Conservation (phyloP, 352 stramenopile genomes). For the Pythium folliculosum region DNA sequence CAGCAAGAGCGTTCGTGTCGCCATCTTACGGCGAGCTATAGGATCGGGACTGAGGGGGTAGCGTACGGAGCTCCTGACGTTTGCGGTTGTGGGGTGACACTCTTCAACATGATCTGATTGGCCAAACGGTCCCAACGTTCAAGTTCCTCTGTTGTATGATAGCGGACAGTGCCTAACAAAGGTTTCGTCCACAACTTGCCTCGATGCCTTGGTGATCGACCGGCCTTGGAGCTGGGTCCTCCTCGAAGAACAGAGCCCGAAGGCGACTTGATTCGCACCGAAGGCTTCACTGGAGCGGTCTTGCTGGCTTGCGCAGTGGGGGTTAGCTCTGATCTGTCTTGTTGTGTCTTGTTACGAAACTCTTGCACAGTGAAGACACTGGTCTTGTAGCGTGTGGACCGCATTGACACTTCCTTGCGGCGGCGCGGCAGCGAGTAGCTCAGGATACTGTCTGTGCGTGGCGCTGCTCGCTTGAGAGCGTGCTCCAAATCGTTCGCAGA, state of each 20-base stretch:
- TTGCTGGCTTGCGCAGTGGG: too few relatives aligned
- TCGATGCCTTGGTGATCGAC: background rate
- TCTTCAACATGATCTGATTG: slow-evolving; percentile 31
- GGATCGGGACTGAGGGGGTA: background rate
- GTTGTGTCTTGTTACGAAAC: too few relatives aligned
- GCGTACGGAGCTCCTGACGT: background rate
- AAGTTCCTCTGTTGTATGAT: slow-evolving; percentile 12
- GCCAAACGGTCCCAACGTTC: slow-evolving; percentile 19
- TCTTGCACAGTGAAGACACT: too few relatives aligned
- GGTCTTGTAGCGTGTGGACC: too few relatives aligned
- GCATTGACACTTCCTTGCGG: too few relatives aligned
- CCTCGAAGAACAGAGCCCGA: too few relatives aligned
- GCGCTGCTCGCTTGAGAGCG: background rate
- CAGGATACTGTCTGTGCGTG: background rate
- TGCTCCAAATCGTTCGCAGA: slow-evolving; percentile 43
- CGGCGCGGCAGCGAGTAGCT: background rate
- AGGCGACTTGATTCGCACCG: too few relatives aligned
- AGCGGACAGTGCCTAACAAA: background rate
- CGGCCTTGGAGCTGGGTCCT: background rate
- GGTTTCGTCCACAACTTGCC: background rate
- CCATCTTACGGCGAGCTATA: background rate
- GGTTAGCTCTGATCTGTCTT: too few relatives aligned
- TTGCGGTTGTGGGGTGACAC: background rate
- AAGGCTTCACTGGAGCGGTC: too few relatives aligned
- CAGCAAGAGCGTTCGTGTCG: background rate